Conservation (phyloP, 1,284 basidiomycete genomes). For the Pascua sp. region DNA sequence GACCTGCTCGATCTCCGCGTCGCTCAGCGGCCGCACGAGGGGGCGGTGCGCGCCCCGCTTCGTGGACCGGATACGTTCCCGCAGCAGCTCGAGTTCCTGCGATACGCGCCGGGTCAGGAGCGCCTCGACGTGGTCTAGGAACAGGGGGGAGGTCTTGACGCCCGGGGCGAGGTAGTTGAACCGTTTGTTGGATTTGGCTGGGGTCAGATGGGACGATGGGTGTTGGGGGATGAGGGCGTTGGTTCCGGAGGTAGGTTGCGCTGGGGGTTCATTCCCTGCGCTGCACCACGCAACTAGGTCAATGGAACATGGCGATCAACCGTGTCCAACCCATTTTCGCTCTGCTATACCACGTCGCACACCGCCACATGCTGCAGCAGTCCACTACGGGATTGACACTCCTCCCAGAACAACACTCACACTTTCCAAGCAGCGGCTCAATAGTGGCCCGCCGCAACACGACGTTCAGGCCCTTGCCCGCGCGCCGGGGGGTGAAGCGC, state of each 20-base stretch:
- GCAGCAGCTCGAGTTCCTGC: conserved; percentile 21
- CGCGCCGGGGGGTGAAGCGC: conserved; percentile 2
- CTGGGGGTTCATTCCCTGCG: no score
- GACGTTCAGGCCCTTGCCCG: not conserved
- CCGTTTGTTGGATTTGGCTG: not conserved
- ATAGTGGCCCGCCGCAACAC: not conserved
- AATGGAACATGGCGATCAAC: no score
- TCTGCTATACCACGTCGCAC: no score
- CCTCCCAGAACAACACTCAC: no score
- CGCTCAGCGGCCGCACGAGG: conserved; percentile 1
- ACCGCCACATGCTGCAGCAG: no score
- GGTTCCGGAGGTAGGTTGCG: no score
- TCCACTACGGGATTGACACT: no score
- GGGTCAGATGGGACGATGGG: no score
- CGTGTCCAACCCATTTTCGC: no score
- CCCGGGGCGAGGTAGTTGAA: not conserved
- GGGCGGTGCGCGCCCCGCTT: not conserved
- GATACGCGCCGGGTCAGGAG: conserved; percentile 6
- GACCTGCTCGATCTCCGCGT: not conserved
- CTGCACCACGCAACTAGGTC: no score
- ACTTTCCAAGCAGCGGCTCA: not conserved
- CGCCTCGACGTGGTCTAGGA: not conserved
- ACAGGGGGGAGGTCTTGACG: not conserved
- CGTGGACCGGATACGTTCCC: not conserved
- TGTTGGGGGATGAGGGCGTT: no score